phyloP scores from a whole-genome alignment of 495 filamentous ascomycete species.

The Neurospora sp. region DNA sequence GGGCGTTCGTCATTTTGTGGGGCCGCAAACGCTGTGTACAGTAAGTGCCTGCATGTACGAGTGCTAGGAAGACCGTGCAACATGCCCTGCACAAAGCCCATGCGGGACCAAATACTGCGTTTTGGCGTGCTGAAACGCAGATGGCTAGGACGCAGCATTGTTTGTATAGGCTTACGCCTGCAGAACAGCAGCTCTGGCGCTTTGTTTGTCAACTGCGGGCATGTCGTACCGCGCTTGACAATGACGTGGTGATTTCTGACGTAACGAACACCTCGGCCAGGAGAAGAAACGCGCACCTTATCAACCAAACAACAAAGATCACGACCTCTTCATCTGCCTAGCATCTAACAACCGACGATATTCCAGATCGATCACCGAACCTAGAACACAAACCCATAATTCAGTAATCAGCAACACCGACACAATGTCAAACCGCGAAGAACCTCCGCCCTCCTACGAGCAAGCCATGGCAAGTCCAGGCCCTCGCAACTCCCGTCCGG shows the following conservation, averaged over 20 bases:
- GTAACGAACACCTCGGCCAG: not conserved
- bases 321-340: not conserved
- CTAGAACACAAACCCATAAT: not conserved
- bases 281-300: not conserved
- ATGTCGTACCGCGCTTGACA: too few relatives aligned
- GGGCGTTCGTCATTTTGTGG: not conserved
- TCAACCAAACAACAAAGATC: not conserved
- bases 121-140: too few relatives aligned
- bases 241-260: not conserved
- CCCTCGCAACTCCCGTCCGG: not conserved
- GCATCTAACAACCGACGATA: not conserved
- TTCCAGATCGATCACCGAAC: not conserved
- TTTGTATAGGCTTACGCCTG: too few relatives aligned
- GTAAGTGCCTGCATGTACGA: not conserved
- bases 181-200: too few relatives aligned
- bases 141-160: too few relatives aligned
- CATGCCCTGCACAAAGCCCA: too few relatives aligned
- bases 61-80: not conserved
- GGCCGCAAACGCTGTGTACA: not conserved
- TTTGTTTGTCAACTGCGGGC: too few relatives aligned
- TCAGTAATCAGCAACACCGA: not conserved
- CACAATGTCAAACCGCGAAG: constrained; percentile 4
- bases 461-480: constrained; percentile 1
- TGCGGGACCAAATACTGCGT: too few relatives aligned
- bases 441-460: constrained; percentile 12